Evolutionary conservation across 73 alveolate genomes (phyloP), one percentile per base, ranked within the genome.

Genomic region (Paramecium biaurelia): DNA sequence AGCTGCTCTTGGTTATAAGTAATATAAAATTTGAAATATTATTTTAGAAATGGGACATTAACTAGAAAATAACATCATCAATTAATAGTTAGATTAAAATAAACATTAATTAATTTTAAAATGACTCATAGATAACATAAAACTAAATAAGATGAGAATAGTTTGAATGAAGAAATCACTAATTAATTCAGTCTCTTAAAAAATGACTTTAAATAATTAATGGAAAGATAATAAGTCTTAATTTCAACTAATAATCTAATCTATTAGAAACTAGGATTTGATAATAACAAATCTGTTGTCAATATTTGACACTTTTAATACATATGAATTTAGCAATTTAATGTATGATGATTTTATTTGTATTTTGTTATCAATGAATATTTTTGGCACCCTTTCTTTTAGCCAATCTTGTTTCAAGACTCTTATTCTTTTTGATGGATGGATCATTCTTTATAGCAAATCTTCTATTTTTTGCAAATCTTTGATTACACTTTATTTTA

Each of bases 381-480:
- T 53, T 53, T 20, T 53, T 53, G 14, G 14, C 21, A 63, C 53
- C 84, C 76, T 86, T 86, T 35, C 68, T 58, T 14, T 43, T 82
- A 28, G 76, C 92, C 74, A 59, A 72, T 82, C 87, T 89, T 57
- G 32, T 38, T 89, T 89, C 82, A 59, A 89, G 53, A 56, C 68
- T 70, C 84, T 89, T 89, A 72, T 72, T 89, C 94, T 89, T 89
- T 82, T 89, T 89, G 85, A 89, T 89, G 84, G 92, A 42, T 57
- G 94, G 94, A 45, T 89, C 94, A 45, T 89, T 89, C 70, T 89
- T 89, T 32, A 89, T 89, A 43, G 94, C 94, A 58, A 63, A 45
- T 89, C 94, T 89, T 89, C 94, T 89, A 63, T 89, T 89, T 72
- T 85, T 89, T 57, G 84, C 70, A 70, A 89, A 89, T 70, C 94